Conservation (phyloP, 106 monocot species). For the Xerophyta viscosa region DNA sequence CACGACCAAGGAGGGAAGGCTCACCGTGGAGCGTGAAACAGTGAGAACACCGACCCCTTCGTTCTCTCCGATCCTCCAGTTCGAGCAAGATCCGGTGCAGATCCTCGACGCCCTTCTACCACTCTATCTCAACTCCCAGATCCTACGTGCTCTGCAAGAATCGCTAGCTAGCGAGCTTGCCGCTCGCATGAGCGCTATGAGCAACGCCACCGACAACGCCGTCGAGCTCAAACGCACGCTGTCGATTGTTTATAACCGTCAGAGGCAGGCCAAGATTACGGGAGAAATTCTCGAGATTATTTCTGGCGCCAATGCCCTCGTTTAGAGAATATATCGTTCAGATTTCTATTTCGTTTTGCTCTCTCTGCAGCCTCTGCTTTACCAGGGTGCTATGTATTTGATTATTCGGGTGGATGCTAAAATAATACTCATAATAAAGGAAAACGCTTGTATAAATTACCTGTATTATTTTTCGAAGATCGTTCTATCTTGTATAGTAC, state of each 20-base stretch:
- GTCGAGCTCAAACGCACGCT: conserved; percentile 50
- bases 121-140: conserved; percentile 89
- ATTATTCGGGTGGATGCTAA: no score
- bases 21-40: conserved; percentile 77
- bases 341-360: no score
- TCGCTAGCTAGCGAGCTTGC: conserved; percentile 92
- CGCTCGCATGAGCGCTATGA: conserved; percentile 91
- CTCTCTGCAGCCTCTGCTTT: no score
- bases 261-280: conserved; percentile 90
- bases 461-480: no score
- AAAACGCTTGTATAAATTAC: no score
- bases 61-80: conserved; percentile 84
- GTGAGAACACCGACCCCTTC: conserved; percentile 44
- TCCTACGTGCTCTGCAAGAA: conserved; percentile 87
- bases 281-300: conserved; percentile 91
- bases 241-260: conserved; percentile 54
- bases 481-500: no score
- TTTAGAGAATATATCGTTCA: no score
- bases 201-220: conserved; percentile 83
- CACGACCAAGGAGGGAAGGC: conserved; percentile 80
- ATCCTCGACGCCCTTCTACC: conserved; percentile 88
- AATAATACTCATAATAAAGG: no score
- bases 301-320: conserved; percentile 75
- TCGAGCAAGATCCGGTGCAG: conserved; percentile 95
- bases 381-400: no score